Percentiles rank a stretch among this genome's conserved stretches.
phyloP scores from a whole-genome alignment of 805 yeast genomes.

The Ogataea minuta region DNA sequence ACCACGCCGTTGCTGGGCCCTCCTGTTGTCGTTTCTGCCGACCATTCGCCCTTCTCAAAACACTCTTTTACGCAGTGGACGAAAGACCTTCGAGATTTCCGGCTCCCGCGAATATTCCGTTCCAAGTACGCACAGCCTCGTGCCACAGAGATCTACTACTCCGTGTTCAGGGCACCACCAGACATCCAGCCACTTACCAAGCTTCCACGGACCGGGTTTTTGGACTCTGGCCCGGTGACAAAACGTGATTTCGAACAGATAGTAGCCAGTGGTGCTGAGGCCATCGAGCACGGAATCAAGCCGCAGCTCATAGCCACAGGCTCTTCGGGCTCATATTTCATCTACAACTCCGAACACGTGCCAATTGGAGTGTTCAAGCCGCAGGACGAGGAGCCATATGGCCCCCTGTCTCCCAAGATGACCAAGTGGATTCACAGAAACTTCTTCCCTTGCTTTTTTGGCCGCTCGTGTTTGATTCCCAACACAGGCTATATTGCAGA shows the following conservation, averaged over 20 bases:
- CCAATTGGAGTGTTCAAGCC: constrained; percentile 70
- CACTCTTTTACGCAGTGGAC: constrained; percentile 18
- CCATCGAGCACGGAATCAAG: constrained; percentile 43
- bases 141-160: constrained; percentile 46
- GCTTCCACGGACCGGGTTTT: constrained; percentile 29
- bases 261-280: constrained; percentile 43
- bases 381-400: constrained; percentile 79
- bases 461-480: constrained; percentile 69
- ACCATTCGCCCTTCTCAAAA: neutral
- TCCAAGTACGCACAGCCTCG: constrained; percentile 23
- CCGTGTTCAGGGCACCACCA: constrained; percentile 49
- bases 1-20: constrained; percentile 4
- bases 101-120: constrained; percentile 12
- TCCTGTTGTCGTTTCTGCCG: neutral
- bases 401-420: constrained; percentile 77
- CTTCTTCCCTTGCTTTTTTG: constrained; percentile 74
- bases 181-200: constrained; percentile 27
- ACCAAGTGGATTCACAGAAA: constrained; percentile 76
- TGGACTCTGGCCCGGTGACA: constrained; percentile 28
- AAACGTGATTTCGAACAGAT: constrained; percentile 36
- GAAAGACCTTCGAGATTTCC: constrained; percentile 14
- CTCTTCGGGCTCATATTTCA: constrained; percentile 69
- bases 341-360: constrained; percentile 36
- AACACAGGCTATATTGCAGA: constrained; percentile 72
- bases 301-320: constrained; percentile 62